A percentile compares a stretch with the other conserved stretches of the same genome.
Conservation (phyloP, 2,329 filamentous ascomycete species). For the Coniochaeta hoffmannii region DNA sequence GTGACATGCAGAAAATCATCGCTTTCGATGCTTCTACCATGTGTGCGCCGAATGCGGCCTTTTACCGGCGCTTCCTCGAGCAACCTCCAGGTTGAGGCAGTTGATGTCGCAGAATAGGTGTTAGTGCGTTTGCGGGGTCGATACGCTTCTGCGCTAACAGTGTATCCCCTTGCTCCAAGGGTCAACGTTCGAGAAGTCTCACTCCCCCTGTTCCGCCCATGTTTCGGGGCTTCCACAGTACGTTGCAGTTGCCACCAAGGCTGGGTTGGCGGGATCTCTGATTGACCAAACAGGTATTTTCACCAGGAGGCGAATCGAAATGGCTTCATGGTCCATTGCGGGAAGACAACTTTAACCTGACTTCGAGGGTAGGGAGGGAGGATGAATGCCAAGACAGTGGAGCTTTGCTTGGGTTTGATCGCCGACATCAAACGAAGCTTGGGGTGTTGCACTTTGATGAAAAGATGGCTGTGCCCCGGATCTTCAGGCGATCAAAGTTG, state of each 20-base stretch:
- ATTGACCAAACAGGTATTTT: no score
- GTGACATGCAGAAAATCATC: slow-evolving; percentile 1
- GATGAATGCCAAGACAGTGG: not conserved
- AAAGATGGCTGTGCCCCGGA: not conserved
- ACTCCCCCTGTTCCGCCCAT: not conserved
- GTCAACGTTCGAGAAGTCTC: not conserved
- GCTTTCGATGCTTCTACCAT: not conserved
- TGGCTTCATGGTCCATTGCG: no score
- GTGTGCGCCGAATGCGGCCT: not conserved
- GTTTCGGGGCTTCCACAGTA: not conserved
- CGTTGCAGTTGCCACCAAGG: not conserved
- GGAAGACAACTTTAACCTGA: no score
- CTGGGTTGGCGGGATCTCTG: no score
- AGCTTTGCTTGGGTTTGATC: not conserved
- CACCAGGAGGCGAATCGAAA: no score
- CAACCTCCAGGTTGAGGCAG: not conserved
- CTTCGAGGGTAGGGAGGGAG: no score
- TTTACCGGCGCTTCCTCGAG: not conserved
- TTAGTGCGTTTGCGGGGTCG: not conserved
- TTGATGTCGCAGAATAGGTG: not conserved
- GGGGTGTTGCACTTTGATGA: not conserved
- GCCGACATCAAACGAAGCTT: not conserved
- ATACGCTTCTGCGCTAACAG: not conserved
- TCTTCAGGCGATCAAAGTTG: not conserved
- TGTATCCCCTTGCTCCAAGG: not conserved